Conservation (phyloP, 176 grass and related monocot species). For the Oropetium thomaeum region DNA sequence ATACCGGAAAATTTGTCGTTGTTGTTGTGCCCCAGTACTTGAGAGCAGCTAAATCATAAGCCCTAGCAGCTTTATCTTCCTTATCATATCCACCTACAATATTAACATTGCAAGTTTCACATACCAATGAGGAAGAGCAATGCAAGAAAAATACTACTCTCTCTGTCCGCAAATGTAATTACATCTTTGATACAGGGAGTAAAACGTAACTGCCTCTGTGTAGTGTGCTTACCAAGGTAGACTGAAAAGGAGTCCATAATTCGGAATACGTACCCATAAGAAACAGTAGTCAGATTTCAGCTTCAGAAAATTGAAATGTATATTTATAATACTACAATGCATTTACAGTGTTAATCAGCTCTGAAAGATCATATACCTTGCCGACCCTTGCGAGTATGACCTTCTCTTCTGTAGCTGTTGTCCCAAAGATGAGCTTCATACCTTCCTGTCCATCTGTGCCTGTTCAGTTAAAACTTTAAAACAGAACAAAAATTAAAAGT, state of each 20-base stretch:
- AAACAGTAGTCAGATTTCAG: not conserved
- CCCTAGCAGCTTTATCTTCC: conserved; percentile 75
- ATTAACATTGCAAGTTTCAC: not conserved
- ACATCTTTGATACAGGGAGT: no score
- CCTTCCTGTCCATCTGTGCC: conserved; percentile 81
- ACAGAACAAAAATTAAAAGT: not conserved
- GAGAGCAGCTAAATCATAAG: conserved; percentile 76
- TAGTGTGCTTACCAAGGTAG: conserved; percentile 59
- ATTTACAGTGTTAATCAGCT: no score
- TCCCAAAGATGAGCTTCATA: conserved; percentile 90
- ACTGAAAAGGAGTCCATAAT: conserved; percentile 36
- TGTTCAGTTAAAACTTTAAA: not conserved
- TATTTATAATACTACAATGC: no score
- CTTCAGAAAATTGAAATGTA: not conserved
- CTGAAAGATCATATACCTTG: conserved; percentile 44
- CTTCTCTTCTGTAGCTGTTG: conserved; percentile 80
- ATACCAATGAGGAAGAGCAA: not conserved
- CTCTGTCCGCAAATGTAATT: no score
- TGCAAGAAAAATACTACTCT: not conserved
- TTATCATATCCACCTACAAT: conserved; percentile 65
- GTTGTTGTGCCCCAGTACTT: conserved; percentile 79
- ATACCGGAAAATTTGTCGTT: conserved; percentile 72
- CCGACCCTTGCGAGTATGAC: conserved; percentile 71
- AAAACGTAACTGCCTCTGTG: not conserved
- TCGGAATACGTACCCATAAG: not conserved